Conservation (phyloP, 257 asterid species). For the Solanum sejunctum region DNA sequence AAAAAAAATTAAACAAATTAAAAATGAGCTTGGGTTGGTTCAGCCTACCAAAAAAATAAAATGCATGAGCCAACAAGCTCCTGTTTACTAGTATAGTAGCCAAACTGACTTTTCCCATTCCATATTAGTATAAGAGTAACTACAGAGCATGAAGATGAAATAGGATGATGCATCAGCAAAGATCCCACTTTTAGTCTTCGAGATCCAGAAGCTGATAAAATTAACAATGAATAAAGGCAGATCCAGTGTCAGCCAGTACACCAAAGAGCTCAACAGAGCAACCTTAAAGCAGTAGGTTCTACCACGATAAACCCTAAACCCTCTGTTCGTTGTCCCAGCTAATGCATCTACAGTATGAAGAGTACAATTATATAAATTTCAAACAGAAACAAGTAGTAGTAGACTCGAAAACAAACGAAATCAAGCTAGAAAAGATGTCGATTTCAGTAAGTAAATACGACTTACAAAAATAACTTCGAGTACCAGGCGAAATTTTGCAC, state of each 20-base stretch:
- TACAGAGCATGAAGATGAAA: not conserved
- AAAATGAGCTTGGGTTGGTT: not conserved
- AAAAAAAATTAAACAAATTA: not conserved
- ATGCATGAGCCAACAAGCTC: not conserved
- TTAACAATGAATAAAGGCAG: not conserved
- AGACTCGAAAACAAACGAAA: not conserved
- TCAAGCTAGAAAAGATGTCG: not conserved
- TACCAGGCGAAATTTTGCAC: not conserved
- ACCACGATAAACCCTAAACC: conserved; percentile 16
- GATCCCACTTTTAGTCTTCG: conserved; percentile 11
- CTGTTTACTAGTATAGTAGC: not conserved
- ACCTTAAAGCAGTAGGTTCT: not conserved
- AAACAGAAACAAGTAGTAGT: not conserved
- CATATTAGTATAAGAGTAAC: not conserved
- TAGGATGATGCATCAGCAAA: conserved; percentile 4
- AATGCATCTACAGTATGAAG: not conserved
- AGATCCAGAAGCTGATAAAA: not conserved
- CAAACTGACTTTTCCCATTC: not conserved
- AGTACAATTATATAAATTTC: not conserved
- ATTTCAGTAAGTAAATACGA: not conserved
- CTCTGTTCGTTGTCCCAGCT: not conserved
- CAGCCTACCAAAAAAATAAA: not conserved
- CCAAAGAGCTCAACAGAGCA: conserved; percentile 1
- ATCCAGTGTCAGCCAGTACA: conserved; percentile 21
- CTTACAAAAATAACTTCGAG: not conserved